These are phyloP conservation scores for Quercus parvula DNA, from an alignment of 306 rosid species.

Conservation along the genomic window DNA sequence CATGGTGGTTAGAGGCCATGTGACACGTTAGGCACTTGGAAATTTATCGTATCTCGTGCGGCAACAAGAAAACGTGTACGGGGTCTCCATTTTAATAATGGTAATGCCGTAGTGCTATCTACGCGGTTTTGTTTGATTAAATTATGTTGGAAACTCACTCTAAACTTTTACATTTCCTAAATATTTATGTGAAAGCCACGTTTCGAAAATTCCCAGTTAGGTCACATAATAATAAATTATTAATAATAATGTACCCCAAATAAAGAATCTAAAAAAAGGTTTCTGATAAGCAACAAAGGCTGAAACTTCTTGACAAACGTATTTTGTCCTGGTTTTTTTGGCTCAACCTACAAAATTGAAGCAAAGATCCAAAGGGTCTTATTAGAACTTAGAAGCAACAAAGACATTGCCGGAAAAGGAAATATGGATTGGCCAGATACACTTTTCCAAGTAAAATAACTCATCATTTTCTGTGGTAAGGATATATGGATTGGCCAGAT, in stretches of 20 bases:
- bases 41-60: background rate
- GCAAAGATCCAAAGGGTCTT: background rate
- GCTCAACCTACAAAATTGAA: background rate
- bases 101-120: background rate
- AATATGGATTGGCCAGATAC: background rate
- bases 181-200: background rate
- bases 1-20: too few relatives aligned
- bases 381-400: background rate
- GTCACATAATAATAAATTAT: too few relatives aligned
- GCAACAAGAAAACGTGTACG: slow-evolving; percentile 13
- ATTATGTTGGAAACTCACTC: background rate
- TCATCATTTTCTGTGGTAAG: background rate
- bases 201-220: background rate
- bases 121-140: slow-evolving; percentile 18
- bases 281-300: background rate
- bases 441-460: background rate
- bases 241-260: background rate
- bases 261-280: background rate
- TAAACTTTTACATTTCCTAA: background rate
- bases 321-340: background rate
- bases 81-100: background rate
- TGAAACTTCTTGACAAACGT: background rate
- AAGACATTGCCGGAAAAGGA: background rate
- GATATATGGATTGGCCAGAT: background rate
- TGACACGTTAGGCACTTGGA: background rate